Evolutionary conservation across 192 early-diverging fungal species (phyloP).

Genomic region (Geranomyces variabilis): DNA sequence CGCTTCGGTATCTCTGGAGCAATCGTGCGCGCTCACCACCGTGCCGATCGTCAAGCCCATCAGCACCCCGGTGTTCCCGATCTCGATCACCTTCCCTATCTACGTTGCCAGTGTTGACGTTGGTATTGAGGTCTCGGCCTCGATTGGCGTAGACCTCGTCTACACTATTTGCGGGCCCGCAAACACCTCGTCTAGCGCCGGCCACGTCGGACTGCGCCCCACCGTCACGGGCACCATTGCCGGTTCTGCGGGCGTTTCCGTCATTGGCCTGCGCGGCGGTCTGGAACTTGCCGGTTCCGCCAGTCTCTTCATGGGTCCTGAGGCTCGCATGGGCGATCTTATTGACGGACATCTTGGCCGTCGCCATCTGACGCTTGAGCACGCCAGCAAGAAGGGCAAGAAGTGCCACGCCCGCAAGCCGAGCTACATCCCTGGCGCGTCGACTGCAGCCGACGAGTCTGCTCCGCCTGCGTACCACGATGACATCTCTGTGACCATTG

Average conservation of each 20-base stretch:
- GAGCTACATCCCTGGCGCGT: neutral
- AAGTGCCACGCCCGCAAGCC: neutral
- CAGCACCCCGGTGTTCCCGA: neutral
- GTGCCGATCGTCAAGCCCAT: neutral
- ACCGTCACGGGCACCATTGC: slow-evolving; percentile 10
- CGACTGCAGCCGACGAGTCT: neutral
- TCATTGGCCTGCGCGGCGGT: slow-evolving; percentile 4
- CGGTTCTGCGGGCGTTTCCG: neutral
- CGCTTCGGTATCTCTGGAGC: neutral
- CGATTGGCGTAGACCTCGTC: neutral
- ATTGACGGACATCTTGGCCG: neutral
- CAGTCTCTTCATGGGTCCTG: neutral
- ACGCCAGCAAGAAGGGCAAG: neutral
- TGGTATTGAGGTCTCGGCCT: slow-evolving; percentile 5
- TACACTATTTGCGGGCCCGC: neutral
- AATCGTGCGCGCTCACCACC: neutral
- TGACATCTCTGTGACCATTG: neutral
- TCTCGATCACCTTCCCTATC: neutral
- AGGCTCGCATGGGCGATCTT: neutral
- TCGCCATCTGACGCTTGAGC: neutral
- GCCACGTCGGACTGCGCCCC: neutral
- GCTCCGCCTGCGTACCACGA: neutral
- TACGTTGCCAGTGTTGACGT: slow-evolving; percentile 8
- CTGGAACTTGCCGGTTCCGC: neutral
- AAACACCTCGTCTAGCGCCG: neutral